phyloP scores from a whole-genome alignment of 352 stramenopile genomes.

The Lagenidium giganteum region DNA sequence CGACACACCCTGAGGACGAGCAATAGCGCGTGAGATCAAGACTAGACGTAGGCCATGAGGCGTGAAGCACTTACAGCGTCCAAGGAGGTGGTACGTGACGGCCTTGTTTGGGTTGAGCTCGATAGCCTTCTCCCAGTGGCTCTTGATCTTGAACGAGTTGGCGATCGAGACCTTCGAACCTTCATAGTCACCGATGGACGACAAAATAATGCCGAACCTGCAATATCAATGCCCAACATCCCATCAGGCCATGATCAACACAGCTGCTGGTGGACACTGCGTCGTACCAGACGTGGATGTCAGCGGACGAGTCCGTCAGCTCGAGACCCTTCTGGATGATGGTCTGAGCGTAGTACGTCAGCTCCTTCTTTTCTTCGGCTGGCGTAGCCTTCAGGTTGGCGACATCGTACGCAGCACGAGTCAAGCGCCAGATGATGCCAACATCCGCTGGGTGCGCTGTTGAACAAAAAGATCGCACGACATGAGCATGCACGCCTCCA shows the following conservation, averaged over 20 bases:
- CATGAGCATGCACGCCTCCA: no score
- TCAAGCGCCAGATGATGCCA: constrained; percentile 24
- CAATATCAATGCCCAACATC: background rate
- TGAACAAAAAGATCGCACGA: no score
- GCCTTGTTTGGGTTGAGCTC: constrained; percentile 68
- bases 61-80: constrained; percentile 33
- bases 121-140: constrained; percentile 72
- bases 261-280: background rate
- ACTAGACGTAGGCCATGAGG: no score
- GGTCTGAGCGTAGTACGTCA: constrained; percentile 26
- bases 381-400: constrained; percentile 21
- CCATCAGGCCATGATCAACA: constrained; percentile 1
- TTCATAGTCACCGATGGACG: constrained; percentile 81
- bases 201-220: constrained; percentile 78
- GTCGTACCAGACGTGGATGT: constrained; percentile 74
- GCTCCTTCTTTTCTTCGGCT: constrained; percentile 25
- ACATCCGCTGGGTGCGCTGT: constrained; percentile 22
- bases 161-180: constrained; percentile 79
- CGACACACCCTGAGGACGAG: constrained; percentile 13
- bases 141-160: constrained; percentile 81
- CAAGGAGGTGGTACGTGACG: constrained; percentile 74
- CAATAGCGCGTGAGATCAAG: no score
- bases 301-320: constrained; percentile 43
- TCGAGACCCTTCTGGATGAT: constrained; percentile 51
- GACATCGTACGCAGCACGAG: constrained; percentile 32